Evolutionary conservation across 495 filamentous ascomycete genomes (phyloP).

Genomic region (Tetracladium marchalianum): DNA sequence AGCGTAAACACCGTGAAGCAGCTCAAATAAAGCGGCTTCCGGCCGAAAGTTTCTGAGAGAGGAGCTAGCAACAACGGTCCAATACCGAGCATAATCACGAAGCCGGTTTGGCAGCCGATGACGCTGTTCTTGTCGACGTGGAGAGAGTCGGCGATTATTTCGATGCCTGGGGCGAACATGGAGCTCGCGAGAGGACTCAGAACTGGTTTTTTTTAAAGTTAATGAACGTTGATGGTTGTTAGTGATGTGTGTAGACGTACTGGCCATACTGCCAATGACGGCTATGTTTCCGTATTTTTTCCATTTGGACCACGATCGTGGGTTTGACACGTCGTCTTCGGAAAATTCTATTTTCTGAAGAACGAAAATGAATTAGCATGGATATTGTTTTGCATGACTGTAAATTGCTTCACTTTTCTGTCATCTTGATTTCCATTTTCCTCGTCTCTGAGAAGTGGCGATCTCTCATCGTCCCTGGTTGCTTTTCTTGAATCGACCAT

Average conservation of each 20-base stretch:
- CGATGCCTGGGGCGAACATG: constrained; percentile 34
- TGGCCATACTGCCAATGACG: constrained; percentile 30
- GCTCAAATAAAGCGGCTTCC: constrained; percentile 40
- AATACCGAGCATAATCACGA: constrained; percentile 43
- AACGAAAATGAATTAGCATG: neutral
- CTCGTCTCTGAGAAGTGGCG: constrained; percentile 3
- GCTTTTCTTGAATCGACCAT: too few species aligned
- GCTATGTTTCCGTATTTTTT: constrained; percentile 29
- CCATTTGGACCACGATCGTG: constrained; percentile 24
- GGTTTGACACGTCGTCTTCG: constrained; percentile 27
- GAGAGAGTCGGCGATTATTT: constrained; percentile 27
- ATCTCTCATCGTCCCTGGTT: neutral
- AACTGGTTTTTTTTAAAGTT: constrained; percentile 15
- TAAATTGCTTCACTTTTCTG: neutral
- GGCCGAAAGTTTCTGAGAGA: constrained; percentile 44
- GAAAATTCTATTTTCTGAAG: constrained; percentile 24
- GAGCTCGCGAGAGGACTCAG: constrained; percentile 28
- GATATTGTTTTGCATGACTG: neutral
- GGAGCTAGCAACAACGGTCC: constrained; percentile 36
- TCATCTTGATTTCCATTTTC: constrained; percentile 2
- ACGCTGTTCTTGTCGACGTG: constrained; percentile 19
- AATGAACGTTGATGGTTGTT: neutral
- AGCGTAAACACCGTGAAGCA: constrained; percentile 36
- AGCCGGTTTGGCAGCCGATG: constrained; percentile 23
- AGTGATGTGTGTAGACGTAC: constrained; percentile 7